Evolutionary conservation across 495 filamentous ascomycete species (phyloP), one percentile per base, ranked within the genome.

Genomic region (Daldinia caldariorum): DNA sequence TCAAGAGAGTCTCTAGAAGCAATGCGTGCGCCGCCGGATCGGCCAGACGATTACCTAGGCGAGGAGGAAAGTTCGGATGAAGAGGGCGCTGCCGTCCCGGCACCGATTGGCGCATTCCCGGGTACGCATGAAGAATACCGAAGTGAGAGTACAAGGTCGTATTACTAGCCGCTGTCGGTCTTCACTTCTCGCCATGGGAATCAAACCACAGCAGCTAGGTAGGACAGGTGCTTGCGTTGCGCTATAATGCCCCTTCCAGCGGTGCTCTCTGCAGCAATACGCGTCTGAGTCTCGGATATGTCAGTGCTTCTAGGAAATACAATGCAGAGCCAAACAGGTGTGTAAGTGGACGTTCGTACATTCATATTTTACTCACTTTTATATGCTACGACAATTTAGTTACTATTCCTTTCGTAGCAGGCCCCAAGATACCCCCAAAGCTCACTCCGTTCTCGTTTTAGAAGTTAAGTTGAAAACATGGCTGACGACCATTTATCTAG

Each of bases 1-100:
- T 88, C 88, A 20, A 78, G 81, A 1, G 84, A 88, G 13, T 80
- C 82, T 2, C 74, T 94, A 39, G 81, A 71, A 76, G 86, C 63
- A 61, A 90, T 83, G 83, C 76, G 79, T 45, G 76, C 69, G 37
- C 79, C 82, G 1, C 81, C 83, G 16, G 85, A 84, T 49, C 78
- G 80, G 18, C 78, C 78, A 0, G 89, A 89, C 80, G 80, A 88
- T 74, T 81, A 70, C 58, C 60, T 47, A 31, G 79, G 69, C n/a
- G 66, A 69, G 26, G 76, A 81, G 51, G 53, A 62, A 29, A 83
- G 81, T 63, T 86, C 83, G 0, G 85, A 85, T 56, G 84, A 82
- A 4, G 80, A 67, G 18, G 59, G 66, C 16, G 67, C 70, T 61
- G 31, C 56, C 9, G 45, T 75, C 22, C 63, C 29, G 4, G 63